Evolutionary conservation across 495 filamentous ascomycete species (phyloP).

Genomic region (Aspergillus homomorphus): DNA sequence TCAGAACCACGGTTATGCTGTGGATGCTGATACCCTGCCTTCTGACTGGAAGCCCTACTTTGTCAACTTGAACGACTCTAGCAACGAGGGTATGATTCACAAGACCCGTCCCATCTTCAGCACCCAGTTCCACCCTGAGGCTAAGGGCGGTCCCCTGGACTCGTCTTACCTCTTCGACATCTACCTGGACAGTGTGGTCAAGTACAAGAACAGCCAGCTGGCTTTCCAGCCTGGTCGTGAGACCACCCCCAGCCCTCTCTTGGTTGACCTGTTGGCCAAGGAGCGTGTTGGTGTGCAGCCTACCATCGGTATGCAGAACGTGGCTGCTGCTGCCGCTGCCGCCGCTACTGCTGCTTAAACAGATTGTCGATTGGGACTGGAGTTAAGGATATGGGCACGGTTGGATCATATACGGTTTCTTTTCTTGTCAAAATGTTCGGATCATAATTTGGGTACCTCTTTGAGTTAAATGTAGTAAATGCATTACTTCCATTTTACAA

Average conservation of each 20-base stretch:
- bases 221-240: constrained; percentile 64
- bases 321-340: constrained; percentile 41
- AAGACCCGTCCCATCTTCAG: constrained; percentile 94
- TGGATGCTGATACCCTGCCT: constrained; percentile 79
- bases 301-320: constrained; percentile 53
- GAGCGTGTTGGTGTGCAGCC: constrained; percentile 90
- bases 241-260: constrained; percentile 76
- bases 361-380: constrained; percentile 20
- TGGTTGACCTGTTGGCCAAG: constrained; percentile 88
- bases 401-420: constrained; percentile 6
- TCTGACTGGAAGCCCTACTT: constrained; percentile 96
- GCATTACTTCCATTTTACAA: neutral
- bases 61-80: constrained; percentile 91
- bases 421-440: constrained; percentile 7
- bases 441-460: constrained; percentile 4
- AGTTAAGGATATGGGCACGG: constrained; percentile 9
- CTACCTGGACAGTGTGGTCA: constrained; percentile 83
- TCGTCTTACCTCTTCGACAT: constrained; percentile 92
- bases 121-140: constrained; percentile 98
- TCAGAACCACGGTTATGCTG: constrained; percentile 98
- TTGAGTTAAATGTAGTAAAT: constrained; percentile 7
- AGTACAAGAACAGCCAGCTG: constrained; percentile 79
- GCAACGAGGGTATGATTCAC: constrained; percentile 96
- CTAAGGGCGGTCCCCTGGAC: constrained; percentile 93
- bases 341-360: constrained; percentile 26